Evolutionary conservation across 768 basidiomycete species (phyloP).

Genomic region (Austroboletus festivus): DNA sequence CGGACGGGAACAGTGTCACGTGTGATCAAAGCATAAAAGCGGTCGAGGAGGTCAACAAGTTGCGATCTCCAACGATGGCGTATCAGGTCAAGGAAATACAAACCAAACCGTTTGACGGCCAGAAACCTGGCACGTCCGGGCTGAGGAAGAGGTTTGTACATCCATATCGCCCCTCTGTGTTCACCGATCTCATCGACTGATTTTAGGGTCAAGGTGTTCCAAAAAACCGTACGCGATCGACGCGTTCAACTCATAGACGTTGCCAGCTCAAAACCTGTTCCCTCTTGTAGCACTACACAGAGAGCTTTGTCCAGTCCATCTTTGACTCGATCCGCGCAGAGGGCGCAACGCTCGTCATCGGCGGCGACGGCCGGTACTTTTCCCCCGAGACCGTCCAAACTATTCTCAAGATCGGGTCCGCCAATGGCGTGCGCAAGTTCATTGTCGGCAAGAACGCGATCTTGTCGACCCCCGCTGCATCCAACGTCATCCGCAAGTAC

Average conservation of each 20-base stretch:
- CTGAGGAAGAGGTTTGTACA: slow-evolving; percentile 79
- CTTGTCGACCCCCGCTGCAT: slow-evolving; percentile 95
- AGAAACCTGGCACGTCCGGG: slow-evolving; percentile 98
- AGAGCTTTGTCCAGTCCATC: slow-evolving; percentile 97
- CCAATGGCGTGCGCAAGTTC: slow-evolving; percentile 87
- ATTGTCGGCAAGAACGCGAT: slow-evolving; percentile 91
- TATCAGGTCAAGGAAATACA: slow-evolving; percentile 58
- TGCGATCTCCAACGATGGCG: slow-evolving; percentile 34
- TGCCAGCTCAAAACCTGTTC: slow-evolving; percentile 17
- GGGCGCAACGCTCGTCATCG: slow-evolving; percentile 86
- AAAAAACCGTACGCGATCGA: slow-evolving; percentile 72
- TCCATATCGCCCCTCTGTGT: slow-evolving; percentile 13
- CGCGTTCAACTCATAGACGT: slow-evolving; percentile 1
- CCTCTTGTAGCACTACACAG: slow-evolving; percentile 85
- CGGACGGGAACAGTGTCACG: slow-evolving; percentile 20
- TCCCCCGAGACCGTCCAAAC: slow-evolving; percentile 82
- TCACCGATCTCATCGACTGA: slow-evolving; percentile 16
- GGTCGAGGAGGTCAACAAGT: neutral
- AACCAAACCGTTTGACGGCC: slow-evolving; percentile 88
- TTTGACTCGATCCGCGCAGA: slow-evolving; percentile 82
- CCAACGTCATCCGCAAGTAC: slow-evolving; percentile 93
- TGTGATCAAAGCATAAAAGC: slow-evolving; percentile 21
- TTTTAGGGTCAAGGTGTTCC: slow-evolving; percentile 92
- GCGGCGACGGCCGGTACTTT: slow-evolving; percentile 96
- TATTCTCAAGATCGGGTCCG: slow-evolving; percentile 92